phyloP scores from a whole-genome alignment of 176 grass and related monocot genomes.

The Oryza australiensis region DNA sequence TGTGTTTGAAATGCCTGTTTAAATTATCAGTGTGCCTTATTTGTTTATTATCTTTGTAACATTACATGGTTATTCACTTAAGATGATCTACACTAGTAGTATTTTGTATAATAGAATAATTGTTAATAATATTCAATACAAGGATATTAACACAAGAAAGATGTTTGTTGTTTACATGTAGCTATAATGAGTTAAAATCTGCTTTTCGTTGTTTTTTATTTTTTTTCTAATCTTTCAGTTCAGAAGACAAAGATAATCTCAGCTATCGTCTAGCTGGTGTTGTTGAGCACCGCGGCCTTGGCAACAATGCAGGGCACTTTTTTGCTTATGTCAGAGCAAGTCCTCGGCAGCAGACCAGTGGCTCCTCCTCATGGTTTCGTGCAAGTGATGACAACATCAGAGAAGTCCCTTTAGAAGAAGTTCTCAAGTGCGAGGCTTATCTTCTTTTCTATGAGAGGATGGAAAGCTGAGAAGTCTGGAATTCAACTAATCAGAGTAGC shows the following conservation, averaged over 20 bases:
- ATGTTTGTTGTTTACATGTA: too few relatives aligned
- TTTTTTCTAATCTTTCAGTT: slow-evolving; percentile 36
- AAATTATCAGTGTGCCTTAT: slow-evolving; percentile 3
- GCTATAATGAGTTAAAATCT: slow-evolving; percentile 11
- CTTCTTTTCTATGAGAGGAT: slow-evolving; percentile 85
- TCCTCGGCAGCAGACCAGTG: not conserved
- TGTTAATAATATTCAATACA: too few relatives aligned
- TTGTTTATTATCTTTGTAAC: not conserved
- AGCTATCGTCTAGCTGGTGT: slow-evolving; percentile 49
- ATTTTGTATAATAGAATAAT: not conserved
- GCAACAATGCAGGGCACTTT: slow-evolving; percentile 37
- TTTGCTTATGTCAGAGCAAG: slow-evolving; percentile 61
- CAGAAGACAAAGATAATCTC: slow-evolving; percentile 22
- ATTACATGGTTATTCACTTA: not conserved
- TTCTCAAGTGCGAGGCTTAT: slow-evolving; percentile 61
- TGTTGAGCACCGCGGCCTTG: slow-evolving; percentile 36
- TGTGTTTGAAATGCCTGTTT: not conserved
- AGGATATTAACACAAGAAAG: too few relatives aligned
- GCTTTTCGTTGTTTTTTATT: not conserved
- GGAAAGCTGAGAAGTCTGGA: slow-evolving; percentile 16
- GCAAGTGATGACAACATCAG: slow-evolving; percentile 44
- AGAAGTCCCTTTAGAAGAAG: slow-evolving; percentile 61
- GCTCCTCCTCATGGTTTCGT: slow-evolving; percentile 56
- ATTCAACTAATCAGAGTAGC: not conserved
- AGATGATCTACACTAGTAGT: not conserved